A percentile compares a stretch with the other conserved stretches of the same genome.
Conservation (phyloP, 768 basidiomycete species). For the Lactarius evosmus region DNA sequence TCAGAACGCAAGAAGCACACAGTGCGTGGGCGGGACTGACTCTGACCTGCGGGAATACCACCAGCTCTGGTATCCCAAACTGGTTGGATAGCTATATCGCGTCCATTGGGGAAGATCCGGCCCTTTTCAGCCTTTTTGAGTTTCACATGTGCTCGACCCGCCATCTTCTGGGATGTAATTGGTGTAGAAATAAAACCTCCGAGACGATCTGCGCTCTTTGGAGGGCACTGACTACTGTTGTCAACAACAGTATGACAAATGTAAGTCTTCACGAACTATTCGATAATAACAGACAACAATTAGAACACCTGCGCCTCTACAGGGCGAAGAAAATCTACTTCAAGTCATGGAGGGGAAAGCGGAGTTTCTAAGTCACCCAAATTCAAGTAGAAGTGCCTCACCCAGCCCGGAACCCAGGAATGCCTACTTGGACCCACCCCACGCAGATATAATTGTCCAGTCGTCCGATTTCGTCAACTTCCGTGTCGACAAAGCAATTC, state of each 20-base stretch:
- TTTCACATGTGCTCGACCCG: constrained; percentile 9
- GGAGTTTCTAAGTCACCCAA: background rate
- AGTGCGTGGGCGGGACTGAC: background rate
- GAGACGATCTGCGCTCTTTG: background rate
- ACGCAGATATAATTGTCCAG: constrained; percentile 30
- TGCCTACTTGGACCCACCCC: background rate
- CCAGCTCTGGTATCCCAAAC: background rate
- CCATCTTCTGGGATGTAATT: background rate
- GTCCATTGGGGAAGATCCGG: background rate
- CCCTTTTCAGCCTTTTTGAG: background rate
- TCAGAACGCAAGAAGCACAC: background rate
- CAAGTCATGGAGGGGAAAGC: background rate
- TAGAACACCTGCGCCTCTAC: background rate
- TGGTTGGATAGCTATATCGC: constrained; percentile 6
- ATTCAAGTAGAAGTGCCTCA: no score
- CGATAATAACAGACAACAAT: no score
- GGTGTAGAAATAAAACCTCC: background rate
- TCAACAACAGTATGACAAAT: background rate
- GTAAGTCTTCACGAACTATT: background rate
- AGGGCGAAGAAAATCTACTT: background rate
- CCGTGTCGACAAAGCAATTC: constrained; percentile 33
- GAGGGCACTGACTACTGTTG: background rate
- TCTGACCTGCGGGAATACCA: background rate
- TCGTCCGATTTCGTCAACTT: constrained; percentile 33
- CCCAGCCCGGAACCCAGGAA: background rate